Base-by-base conservation (phyloP, 148 eudicot species). In the Camellia granthamiana region DNA sequence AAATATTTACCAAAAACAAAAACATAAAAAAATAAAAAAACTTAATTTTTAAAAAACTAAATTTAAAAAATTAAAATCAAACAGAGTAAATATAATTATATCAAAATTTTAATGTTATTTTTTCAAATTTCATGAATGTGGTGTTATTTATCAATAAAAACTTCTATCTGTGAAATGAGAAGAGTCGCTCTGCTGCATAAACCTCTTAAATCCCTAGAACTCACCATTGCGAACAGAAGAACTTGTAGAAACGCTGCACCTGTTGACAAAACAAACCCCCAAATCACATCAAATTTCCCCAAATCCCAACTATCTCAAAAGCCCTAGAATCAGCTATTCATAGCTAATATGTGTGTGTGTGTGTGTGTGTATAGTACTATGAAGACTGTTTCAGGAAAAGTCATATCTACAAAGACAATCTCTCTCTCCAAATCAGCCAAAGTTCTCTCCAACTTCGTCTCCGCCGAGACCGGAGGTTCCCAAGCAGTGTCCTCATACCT, bases 341-440 rank as follows among this genome's bases (percentile, higher is more conserved):
- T 23, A 18, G 66, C 63, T 11, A 60, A 16, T 62, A 3, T 76
- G 61, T 14, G 61, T 30, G 38, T 30, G 38, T 30, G 38, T 30
- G 38, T 30, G 38, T 30, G 38, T 30, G 38, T 30, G 38, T 30
- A 30, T 15, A 2, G 12, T 23, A 58, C 30, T 3, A 92, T 91
- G 97, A 91, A 83, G 86, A 81, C 83, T 8, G 83, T 90, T 46
- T 84, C 89, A 21, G 94, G 86, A 2, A 69, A 79, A 52, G 59
- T 92, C 11, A 76, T 84, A 54, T 81, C 92, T 13, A 54, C 88
- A 7, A 83, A 82, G 69, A 69, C 86, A 12, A 61, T 90, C 18
- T 84, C 89, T 63, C 85, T 92, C 23, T 79, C 91, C 18, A 84
- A 82, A 69, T 91, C 94, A 2, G 88, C 93, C 3, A 87, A 76